Evolutionary conservation across 352 stramenopile species (phyloP).

Genomic region (Pythium utonaiense): DNA sequence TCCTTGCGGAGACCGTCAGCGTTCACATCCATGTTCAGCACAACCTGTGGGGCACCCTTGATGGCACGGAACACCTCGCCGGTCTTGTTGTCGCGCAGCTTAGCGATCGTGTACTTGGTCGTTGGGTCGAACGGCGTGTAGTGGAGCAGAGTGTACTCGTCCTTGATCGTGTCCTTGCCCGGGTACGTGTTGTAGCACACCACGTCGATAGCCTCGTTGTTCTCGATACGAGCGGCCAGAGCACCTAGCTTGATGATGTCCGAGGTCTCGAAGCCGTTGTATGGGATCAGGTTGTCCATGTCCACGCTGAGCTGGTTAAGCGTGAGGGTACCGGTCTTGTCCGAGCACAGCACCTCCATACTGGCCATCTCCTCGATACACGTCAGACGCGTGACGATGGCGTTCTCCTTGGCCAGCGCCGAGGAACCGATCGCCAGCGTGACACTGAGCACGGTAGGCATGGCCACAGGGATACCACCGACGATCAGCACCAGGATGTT

Average conservation of each 20-base stretch:
- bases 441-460: conserved; percentile 90
- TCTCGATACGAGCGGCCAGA: conserved; percentile 62
- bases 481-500: conserved; percentile 90
- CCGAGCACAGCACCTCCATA: conserved; percentile 93
- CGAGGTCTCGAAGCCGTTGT: conserved; percentile 53
- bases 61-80: conserved; percentile 86
- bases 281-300: conserved; percentile 75
- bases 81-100: conserved; percentile 75
- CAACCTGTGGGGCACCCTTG: conserved; percentile 92
- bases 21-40: conserved; percentile 82
- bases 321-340: conserved; percentile 94
- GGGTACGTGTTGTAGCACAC: conserved; percentile 77
- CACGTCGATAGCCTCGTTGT: conserved; percentile 74
- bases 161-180: conserved; percentile 73
- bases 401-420: conserved; percentile 86
- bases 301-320: conserved; percentile 96
- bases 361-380: conserved; percentile 91
- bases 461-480: conserved; percentile 91
- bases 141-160: conserved; percentile 72
- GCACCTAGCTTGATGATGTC: conserved; percentile 66
- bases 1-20: conserved; percentile 45
- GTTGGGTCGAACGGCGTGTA: conserved; percentile 84
- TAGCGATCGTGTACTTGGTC: conserved; percentile 91
- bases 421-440: conserved; percentile 91
- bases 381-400: conserved; percentile 90